These are phyloP conservation scores for Psilocybe subaeruginosa DNA, from an alignment of 768 basidiomycete species.

Conservation along the genomic window DNA sequence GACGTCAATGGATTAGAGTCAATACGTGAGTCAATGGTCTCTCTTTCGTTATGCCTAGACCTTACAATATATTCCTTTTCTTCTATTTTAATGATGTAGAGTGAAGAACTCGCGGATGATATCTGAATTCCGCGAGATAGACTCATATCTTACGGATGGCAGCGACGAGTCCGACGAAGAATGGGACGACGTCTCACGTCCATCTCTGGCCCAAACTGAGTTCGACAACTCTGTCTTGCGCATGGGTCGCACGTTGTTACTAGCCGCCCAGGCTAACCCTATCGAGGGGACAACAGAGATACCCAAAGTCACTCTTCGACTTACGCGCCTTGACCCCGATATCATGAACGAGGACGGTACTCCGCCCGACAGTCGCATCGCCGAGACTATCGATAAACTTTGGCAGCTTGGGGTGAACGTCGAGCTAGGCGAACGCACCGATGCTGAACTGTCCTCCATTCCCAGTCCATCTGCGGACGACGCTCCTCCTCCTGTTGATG, in stretches of 20 bases:
- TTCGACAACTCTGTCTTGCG: constrained; percentile 76
- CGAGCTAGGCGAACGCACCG: constrained; percentile 60
- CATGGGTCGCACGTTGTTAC: constrained; percentile 69
- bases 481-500: constrained; percentile 6
- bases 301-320: constrained; percentile 59
- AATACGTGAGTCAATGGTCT: constrained; percentile 69
- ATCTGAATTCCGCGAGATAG: constrained; percentile 83
- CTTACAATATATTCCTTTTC: background rate
- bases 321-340: constrained; percentile 68
- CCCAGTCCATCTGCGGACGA: constrained; percentile 1
- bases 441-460: constrained; percentile 23
- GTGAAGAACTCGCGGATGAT: constrained; percentile 77
- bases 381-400: constrained; percentile 57
- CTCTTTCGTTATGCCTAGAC: background rate
- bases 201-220: constrained; percentile 49
- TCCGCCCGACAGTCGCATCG: constrained; percentile 56
- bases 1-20: constrained; percentile 79
- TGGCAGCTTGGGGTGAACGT: constrained; percentile 67
- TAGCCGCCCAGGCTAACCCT: constrained; percentile 63
- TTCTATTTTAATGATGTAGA: constrained; percentile 35
- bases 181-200: constrained; percentile 45
- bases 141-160: constrained; percentile 73
- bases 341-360: constrained; percentile 21
- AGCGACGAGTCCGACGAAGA: constrained; percentile 55
- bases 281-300: constrained; percentile 38